These are phyloP conservation scores for Phaeosphaeriaceae sp. DNA, from an alignment of 2,329 filamentous ascomycete genomes.

Conservation along the genomic window DNA sequence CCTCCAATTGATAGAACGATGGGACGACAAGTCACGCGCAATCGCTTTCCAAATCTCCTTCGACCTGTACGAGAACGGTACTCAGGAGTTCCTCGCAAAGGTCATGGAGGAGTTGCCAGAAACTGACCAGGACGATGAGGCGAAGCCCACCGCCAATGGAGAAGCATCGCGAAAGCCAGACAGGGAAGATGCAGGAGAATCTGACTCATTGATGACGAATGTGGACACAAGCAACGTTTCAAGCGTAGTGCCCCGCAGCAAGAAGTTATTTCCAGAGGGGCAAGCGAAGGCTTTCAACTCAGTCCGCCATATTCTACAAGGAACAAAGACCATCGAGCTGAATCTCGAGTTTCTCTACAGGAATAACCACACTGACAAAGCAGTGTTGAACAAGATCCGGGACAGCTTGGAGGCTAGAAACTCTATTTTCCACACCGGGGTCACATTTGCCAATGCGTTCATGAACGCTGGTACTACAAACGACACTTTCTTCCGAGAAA, in stretches of 20 bases:
- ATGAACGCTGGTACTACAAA: conserved; percentile 99
- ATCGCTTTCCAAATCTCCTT: conserved; percentile 98
- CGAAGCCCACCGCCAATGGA: conserved; percentile 47
- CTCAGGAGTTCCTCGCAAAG: conserved; percentile 92
- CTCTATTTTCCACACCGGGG: conserved; percentile 97
- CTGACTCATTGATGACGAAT: conserved; percentile 64
- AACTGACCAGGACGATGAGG: conserved; percentile 56
- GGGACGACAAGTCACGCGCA: conserved; percentile 77
- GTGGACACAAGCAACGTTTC: conserved; percentile 60
- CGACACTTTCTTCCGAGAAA: conserved; percentile 98
- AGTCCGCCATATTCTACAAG: conserved; percentile 73
- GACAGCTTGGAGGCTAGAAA: conserved; percentile 95
- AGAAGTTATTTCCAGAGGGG: conserved; percentile 55
- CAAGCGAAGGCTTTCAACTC: conserved; percentile 62
- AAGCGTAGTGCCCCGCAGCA: conserved; percentile 53
- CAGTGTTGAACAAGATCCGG: conserved; percentile 93
- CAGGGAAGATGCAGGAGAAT: conserved; percentile 60
- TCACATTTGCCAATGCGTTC: conserved; percentile 97
- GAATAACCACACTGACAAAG: conserved; percentile 90
- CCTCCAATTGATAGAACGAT: conserved; percentile 78
- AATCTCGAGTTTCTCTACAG: conserved; percentile 97
- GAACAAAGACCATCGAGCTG: conserved; percentile 90
- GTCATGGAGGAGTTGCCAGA: conserved; percentile 79
- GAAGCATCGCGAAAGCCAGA: conserved; percentile 41
- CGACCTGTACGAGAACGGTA: conserved; percentile 97